Evolutionary conservation across 169 alveolate genomes (phyloP).

Genomic region (Theileria orientalis): DNA sequence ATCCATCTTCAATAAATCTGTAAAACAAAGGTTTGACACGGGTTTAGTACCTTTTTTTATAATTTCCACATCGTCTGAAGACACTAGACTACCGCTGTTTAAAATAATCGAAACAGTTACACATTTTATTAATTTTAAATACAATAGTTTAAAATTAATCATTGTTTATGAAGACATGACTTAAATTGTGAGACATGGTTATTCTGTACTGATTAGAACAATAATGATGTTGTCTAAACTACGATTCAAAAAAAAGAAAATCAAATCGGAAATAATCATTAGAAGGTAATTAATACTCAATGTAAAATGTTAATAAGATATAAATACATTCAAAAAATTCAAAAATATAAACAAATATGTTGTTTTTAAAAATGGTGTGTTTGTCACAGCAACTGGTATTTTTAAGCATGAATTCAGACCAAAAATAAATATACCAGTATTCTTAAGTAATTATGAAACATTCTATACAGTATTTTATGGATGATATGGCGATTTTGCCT

Average conservation of each 20-base stretch:
- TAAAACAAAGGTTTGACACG: neutral
- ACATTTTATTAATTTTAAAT: neutral
- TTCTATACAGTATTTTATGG: no score
- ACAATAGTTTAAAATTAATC: neutral
- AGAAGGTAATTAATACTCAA: no score
- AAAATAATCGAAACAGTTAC: neutral
- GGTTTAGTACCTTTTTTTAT: neutral
- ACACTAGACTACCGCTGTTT: neutral
- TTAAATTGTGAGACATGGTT: neutral
- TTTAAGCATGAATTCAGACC: no score
- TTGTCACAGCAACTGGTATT: no score
- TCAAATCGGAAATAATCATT: no score
- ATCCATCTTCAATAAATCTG: conserved; percentile 2
- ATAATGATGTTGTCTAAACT: conserved; percentile 4
- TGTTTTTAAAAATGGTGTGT: no score
- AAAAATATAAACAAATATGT: no score
- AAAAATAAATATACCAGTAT: no score
- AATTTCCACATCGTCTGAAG: neutral
- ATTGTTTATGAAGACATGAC: neutral
- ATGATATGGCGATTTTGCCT: no score
- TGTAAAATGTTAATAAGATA: no score
- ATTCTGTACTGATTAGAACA: neutral
- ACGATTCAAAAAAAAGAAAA: neutral
- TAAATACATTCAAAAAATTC: no score
- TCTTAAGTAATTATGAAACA: no score